Conservation (phyloP, 2,329 filamentous ascomycete species). For the Periglandula ipomoeae region DNA sequence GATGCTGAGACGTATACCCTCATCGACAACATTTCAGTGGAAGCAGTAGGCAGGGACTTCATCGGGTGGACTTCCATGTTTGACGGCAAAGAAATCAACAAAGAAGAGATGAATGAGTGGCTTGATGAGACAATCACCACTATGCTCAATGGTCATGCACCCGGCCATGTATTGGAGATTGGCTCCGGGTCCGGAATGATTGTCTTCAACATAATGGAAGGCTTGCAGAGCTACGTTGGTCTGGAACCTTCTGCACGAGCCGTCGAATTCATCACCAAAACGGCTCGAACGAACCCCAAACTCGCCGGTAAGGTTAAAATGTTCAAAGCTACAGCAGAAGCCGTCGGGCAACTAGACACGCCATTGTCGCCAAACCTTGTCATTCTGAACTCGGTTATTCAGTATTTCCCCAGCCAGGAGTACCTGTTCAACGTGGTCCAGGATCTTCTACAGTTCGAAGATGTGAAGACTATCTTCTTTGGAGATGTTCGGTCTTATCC, state of each 20-base stretch:
- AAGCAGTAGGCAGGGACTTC: conserved; percentile 17
- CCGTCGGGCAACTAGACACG: neutral
- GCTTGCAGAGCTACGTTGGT: conserved; percentile 18
- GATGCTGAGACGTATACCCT: neutral
- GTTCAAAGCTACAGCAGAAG: neutral
- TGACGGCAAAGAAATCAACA: conserved; percentile 17
- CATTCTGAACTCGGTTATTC: conserved; percentile 19
- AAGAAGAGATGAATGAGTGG: conserved; percentile 22
- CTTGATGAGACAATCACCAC: conserved; percentile 19
- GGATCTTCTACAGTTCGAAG: neutral
- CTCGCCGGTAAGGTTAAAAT: conserved; percentile 7
- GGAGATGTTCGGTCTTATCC: conserved; percentile 15
- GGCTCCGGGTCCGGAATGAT: conserved; percentile 23
- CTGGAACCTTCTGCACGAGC: conserved; percentile 18
- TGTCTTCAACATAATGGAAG: conserved; percentile 17
- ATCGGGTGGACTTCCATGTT: conserved; percentile 24
- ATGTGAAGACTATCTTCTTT: conserved; percentile 11
- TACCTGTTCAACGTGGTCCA: conserved; percentile 15
- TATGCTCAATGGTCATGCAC: conserved; percentile 9
- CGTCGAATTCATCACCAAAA: conserved; percentile 12
- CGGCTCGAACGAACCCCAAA: conserved; percentile 7
- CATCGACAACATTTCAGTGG: conserved; percentile 5
- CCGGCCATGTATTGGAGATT: conserved; percentile 17
- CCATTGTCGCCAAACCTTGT: conserved; percentile 11
- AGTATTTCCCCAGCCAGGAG: conserved; percentile 19